Percentiles rank a stretch among this genome's conserved stretches.
These are phyloP conservation scores for Sphenostylis stenocarpa DNA, from an alignment of 306 rosid species.

Conservation along the genomic window DNA sequence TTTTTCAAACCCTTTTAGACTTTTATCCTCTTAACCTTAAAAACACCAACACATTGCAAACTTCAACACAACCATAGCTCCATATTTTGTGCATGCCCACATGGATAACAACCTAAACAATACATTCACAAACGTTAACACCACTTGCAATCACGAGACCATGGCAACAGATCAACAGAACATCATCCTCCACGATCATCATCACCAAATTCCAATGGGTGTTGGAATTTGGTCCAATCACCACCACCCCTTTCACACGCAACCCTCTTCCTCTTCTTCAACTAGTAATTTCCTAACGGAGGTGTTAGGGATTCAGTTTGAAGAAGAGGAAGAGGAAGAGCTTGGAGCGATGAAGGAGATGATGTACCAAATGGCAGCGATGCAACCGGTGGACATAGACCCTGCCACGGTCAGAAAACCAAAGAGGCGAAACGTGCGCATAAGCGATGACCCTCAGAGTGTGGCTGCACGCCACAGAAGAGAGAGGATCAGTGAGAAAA, in stretches of 20 bases:
- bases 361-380: constrained; percentile 84
- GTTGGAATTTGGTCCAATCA: constrained; percentile 33
- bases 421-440: constrained; percentile 65
- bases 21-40: background rate
- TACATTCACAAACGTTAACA: background rate
- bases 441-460: constrained; percentile 86
- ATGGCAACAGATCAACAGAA: background rate
- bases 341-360: constrained; percentile 82
- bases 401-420: constrained; percentile 68
- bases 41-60: background rate
- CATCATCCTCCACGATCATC: constrained; percentile 18
- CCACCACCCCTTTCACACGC: background rate
- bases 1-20: background rate
- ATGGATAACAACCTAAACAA: constrained; percentile 42
- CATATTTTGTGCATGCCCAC: background rate
- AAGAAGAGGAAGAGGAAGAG: constrained; percentile 44
- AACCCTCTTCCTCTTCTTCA: background rate
- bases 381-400: constrained; percentile 93
- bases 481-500: constrained; percentile 82
- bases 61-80: background rate
- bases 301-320: background rate
- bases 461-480: constrained; percentile 78
- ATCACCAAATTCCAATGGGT: background rate
- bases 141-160: constrained; percentile 25
- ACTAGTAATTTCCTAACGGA: background rate